Percentiles rank a stretch among this genome's conserved stretches.
Conservation (phyloP, 2,329 filamentous ascomycete species). For the Graphilbum sp. region DNA sequence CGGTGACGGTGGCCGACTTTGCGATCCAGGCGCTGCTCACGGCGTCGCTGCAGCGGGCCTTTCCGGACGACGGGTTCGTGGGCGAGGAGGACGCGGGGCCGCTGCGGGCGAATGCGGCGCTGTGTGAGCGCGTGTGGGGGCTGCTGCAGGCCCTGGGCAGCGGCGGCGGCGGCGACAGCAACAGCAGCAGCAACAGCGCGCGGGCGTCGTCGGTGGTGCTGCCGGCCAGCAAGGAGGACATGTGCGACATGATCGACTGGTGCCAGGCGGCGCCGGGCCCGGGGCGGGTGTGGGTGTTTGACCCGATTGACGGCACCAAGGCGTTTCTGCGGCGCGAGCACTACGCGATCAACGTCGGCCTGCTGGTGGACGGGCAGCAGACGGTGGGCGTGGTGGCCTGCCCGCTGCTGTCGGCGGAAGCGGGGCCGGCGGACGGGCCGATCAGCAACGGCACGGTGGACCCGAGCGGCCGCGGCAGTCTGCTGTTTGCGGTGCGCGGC, state of each 20-base stretch:
- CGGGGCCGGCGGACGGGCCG: conserved; percentile 21
- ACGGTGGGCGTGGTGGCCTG: conserved; percentile 31
- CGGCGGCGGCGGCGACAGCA: no score
- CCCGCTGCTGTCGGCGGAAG: conserved; percentile 22
- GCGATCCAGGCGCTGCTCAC: conserved; percentile 40
- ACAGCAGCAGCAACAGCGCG: no score
- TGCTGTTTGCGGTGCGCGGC: conserved; percentile 32
- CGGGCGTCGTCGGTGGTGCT: no score
- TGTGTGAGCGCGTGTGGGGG: conserved; percentile 30
- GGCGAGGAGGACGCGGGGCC: conserved; percentile 38
- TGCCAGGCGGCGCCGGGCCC: conserved; percentile 22
- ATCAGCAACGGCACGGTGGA: conserved; percentile 29
- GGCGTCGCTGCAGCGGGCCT: conserved; percentile 29
- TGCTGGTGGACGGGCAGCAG: conserved; percentile 33
- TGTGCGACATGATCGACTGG: conserved; percentile 37
- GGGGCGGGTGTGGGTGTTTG: conserved; percentile 39
- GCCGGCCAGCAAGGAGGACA: no score
- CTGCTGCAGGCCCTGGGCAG: conserved; percentile 20
- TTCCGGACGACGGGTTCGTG: conserved; percentile 34
- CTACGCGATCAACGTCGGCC: conserved; percentile 40
- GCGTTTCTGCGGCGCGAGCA: conserved; percentile 36
- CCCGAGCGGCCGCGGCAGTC: conserved; percentile 25
- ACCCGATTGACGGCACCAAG: conserved; percentile 44
- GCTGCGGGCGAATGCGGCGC: conserved; percentile 23
- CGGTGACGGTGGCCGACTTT: conserved; percentile 43